A percentile compares a stretch with the other conserved stretches of the same genome.
Evolutionary conservation across 345 rosid genomes (phyloP).

Genomic region (Reutealis trisperma): DNA sequence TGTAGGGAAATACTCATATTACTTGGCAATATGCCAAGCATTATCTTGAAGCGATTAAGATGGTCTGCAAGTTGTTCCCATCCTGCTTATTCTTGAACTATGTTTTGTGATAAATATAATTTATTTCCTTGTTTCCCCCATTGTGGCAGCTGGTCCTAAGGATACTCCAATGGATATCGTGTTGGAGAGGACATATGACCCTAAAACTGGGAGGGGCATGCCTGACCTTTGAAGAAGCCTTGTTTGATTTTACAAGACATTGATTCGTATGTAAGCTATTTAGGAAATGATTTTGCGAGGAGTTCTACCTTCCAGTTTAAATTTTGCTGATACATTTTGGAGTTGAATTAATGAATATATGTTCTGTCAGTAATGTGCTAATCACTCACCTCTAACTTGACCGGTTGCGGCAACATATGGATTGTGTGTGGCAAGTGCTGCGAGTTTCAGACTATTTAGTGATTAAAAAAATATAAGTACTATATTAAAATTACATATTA

Average conservation of each 20-base stretch:
- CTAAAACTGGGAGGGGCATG: constrained; percentile 90
- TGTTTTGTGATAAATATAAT: no score
- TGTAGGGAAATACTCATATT: background rate
- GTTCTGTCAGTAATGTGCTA: background rate
- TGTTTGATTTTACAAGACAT: constrained; percentile 4
- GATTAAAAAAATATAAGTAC: background rate
- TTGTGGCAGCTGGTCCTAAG: constrained; percentile 77
- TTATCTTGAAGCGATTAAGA: background rate
- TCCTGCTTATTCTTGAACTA: no score
- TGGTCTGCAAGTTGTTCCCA: background rate
- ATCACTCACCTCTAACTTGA: background rate
- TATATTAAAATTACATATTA: no score
- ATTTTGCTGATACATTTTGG: background rate
- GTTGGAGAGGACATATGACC: constrained; percentile 77
- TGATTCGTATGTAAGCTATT: background rate
- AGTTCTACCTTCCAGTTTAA: background rate
- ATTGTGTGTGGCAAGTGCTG: background rate
- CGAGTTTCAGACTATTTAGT: background rate
- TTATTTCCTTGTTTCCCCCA: background rate
- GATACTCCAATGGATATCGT: constrained; percentile 85
- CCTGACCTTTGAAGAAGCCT: constrained; percentile 66
- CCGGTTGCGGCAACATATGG: background rate
- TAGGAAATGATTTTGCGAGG: background rate
- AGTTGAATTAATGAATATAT: background rate
- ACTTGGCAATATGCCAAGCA: background rate